Percentiles rank a stretch among this genome's conserved stretches.
Conservation (phyloP, 2,329 filamentous ascomycete species). For the Paraconiothyrium sp. region DNA sequence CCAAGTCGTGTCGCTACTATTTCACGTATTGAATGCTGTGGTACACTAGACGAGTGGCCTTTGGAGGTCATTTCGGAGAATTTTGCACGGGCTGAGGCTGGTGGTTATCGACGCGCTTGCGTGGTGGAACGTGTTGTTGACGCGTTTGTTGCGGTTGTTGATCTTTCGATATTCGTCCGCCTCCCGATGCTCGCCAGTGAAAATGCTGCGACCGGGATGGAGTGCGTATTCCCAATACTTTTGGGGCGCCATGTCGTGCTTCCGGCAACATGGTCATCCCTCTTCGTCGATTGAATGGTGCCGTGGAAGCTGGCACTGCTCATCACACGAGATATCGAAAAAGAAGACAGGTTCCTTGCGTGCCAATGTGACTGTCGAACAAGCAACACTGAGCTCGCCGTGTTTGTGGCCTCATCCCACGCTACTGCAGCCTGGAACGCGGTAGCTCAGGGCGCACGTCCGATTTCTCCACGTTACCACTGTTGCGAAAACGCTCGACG, state of each 20-base stretch:
- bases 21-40: slow-evolving; percentile 21
- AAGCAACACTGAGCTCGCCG: background rate
- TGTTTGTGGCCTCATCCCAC: slow-evolving; percentile 17
- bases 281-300: background rate
- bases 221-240: background rate
- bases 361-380: background rate
- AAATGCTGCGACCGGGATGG: background rate
- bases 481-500: background rate
- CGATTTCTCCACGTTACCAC: slow-evolving; percentile 29
- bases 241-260: background rate
- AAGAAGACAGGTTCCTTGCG: background rate
- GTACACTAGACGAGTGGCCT: slow-evolving; percentile 1
- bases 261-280: background rate
- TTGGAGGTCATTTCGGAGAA: slow-evolving; percentile 19
- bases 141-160: slow-evolving; percentile 11
- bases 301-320: background rate
- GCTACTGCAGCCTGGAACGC: slow-evolving; percentile 16
- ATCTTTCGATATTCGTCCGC: slow-evolving; percentile 7
- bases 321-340: background rate
- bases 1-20: background rate
- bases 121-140: slow-evolving; percentile 6
- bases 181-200: slow-evolving; percentile 3
- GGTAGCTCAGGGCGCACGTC: slow-evolving; percentile 23
- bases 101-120: background rate
- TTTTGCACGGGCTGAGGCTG: slow-evolving; percentile 14